Percentiles rank a stretch among this genome's conserved stretches.
Evolutionary conservation across 2,329 filamentous ascomycete species (phyloP).

Genomic region (Hirsutella thompsonii): DNA sequence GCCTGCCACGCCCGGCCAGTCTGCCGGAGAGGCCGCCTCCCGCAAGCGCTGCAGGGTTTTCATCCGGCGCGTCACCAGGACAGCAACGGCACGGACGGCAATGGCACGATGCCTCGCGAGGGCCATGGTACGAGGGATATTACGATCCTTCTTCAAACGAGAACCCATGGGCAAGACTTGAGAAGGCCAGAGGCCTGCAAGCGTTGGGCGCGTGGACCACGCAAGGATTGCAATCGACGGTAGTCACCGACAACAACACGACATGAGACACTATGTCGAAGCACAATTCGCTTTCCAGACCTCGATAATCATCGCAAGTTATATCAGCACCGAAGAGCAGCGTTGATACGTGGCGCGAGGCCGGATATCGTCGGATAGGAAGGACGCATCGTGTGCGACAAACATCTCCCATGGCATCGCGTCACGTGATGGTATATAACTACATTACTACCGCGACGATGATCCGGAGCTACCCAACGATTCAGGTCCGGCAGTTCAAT

Average conservation of each 20-base stretch:
- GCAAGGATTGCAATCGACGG: slow-evolving; percentile 1
- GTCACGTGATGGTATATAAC: no score
- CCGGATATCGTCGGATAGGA: no score
- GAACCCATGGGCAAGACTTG: slow-evolving; percentile 57
- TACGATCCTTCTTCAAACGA: slow-evolving; percentile 57
- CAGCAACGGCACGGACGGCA: slow-evolving; percentile 3
- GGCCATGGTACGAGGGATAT: slow-evolving; percentile 50
- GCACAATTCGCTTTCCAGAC: neutral
- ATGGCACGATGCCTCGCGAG: neutral
- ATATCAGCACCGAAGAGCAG: no score
- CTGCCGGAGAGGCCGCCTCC: slow-evolving; percentile 19
- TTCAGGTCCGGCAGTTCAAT: no score
- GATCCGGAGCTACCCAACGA: no score
- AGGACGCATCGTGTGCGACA: no score
- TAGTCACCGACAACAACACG: neutral
- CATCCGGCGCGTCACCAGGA: slow-evolving; percentile 5
- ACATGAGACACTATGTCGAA: neutral
- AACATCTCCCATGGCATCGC: no score
- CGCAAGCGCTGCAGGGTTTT: neutral
- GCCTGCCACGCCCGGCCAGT: slow-evolving; percentile 13
- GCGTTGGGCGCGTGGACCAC: slow-evolving; percentile 32
- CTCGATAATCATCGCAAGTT: no score
- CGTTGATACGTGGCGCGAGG: no score
- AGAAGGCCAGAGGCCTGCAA: slow-evolving; percentile 30
- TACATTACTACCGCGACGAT: no score